Evolutionary conservation across 306 rosid genomes (phyloP).

Genomic region (Vigna mungo): DNA sequence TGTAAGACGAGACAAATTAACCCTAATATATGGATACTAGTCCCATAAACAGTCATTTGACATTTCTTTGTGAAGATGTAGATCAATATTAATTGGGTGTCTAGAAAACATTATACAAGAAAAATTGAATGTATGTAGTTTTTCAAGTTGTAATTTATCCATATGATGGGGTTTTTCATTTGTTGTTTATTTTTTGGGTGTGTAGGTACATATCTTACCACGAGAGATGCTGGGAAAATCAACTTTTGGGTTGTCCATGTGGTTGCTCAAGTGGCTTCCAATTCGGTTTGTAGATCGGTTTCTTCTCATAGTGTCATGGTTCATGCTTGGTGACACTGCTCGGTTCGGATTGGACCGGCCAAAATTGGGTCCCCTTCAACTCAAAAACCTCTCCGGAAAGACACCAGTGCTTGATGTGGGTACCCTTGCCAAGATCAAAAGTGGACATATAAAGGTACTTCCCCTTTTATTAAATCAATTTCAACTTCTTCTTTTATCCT

Average conservation of each 20-base stretch:
- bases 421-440: constrained; percentile 90
- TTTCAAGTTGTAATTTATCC: neutral
- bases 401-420: constrained; percentile 98
- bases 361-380: constrained; percentile 83
- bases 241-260: constrained; percentile 99
- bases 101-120: neutral
- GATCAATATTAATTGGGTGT: neutral
- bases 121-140: neutral
- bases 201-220: constrained; percentile 95
- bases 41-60: neutral
- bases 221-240: constrained; percentile 97
- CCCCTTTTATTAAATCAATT: constrained; percentile 39
- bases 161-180: constrained; percentile 4
- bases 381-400: constrained; percentile 87
- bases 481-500: constrained; percentile 7
- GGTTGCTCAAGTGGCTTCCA: constrained; percentile 96
- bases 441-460: constrained; percentile 83
- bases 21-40: neutral
- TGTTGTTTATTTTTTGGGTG: constrained; percentile 9
- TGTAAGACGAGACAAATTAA: too few relatives aligned
- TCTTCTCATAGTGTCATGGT: constrained; percentile 73
- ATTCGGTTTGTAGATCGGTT: constrained; percentile 73
- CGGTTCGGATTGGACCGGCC: constrained; percentile 88
- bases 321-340: constrained; percentile 85
- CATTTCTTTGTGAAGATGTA: neutral